Percentiles rank a stretch among this genome's conserved stretches.
phyloP scores from a whole-genome alignment of 805 yeast species.

The Candida vaughaniae region DNA sequence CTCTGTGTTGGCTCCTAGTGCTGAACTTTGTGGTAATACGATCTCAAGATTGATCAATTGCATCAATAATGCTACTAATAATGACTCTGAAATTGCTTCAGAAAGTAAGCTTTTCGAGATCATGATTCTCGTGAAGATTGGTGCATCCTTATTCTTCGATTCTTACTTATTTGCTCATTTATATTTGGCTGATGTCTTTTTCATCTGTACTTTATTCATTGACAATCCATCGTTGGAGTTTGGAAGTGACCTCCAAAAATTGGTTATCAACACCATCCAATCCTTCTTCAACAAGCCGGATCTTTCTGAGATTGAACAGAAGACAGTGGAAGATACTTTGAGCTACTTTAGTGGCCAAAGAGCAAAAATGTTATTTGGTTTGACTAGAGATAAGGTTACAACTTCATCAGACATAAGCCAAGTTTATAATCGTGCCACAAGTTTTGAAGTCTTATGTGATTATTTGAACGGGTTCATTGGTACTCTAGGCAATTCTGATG shows the following conservation, averaged over 20 bases:
- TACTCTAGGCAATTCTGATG: constrained; percentile 45
- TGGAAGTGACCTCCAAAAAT: constrained; percentile 58
- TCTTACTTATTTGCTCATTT: constrained; percentile 58
- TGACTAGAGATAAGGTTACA: constrained; percentile 53
- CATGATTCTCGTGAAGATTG: constrained; percentile 60
- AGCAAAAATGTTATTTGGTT: constrained; percentile 66
- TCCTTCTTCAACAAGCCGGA: constrained; percentile 60
- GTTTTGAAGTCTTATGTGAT: constrained; percentile 60
- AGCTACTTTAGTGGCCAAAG: constrained; percentile 57
- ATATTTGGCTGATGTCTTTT: constrained; percentile 70
- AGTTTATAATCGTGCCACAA: constrained; percentile 38
- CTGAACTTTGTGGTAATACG: constrained; percentile 68
- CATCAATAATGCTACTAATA: constrained; percentile 49
- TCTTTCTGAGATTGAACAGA: constrained; percentile 38
- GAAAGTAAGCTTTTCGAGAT: constrained; percentile 67
- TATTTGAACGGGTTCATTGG: constrained; percentile 53
- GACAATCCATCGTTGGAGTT: constrained; percentile 53
- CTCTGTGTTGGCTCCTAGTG: constrained; percentile 67
- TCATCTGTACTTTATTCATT: constrained; percentile 61
- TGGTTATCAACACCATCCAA: constrained; percentile 67
- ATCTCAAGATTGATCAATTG: constrained; percentile 55
- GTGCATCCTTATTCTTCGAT: constrained; percentile 70
- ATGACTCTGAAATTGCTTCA: constrained; percentile 37
- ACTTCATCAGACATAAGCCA: constrained; percentile 35
- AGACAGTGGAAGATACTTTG: constrained; percentile 47